Percentiles rank a stretch among this genome's conserved stretches.
phyloP scores from a whole-genome alignment of 2,329 filamentous ascomycete genomes.

The Venturia carpophila region DNA sequence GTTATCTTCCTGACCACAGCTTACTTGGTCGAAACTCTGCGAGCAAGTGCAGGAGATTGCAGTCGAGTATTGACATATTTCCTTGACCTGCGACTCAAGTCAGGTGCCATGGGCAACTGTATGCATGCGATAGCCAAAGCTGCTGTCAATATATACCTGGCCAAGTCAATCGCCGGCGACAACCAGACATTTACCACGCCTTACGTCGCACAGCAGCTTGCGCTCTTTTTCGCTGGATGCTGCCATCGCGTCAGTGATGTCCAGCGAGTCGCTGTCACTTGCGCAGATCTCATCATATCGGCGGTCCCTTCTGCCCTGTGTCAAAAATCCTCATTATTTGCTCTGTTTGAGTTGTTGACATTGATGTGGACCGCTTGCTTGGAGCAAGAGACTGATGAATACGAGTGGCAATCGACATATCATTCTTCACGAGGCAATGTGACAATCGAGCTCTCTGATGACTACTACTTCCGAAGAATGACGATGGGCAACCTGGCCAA shows the following conservation, averaged over 20 bases:
- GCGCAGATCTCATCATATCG: conserved; percentile 76
- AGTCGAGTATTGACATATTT: conserved; percentile 88
- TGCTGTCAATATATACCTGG: conserved; percentile 71
- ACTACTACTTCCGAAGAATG: conserved; percentile 70
- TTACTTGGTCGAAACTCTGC: conserved; percentile 78
- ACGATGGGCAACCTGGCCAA: conserved; percentile 73
- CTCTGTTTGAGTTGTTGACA: conserved; percentile 81
- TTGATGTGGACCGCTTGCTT: conserved; percentile 94
- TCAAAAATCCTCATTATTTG: conserved; percentile 83
- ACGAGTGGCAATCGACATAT: conserved; percentile 77
- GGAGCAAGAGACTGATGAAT: conserved; percentile 89
- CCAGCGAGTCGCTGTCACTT: conserved; percentile 74
- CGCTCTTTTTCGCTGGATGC: conserved; percentile 75
- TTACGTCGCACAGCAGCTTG: conserved; percentile 82
- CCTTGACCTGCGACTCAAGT: conserved; percentile 74
- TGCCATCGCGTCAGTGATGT: conserved; percentile 91
- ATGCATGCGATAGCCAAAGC: conserved; percentile 57
- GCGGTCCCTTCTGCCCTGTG: conserved; percentile 85
- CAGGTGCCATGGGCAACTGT: conserved; percentile 52
- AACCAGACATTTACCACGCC: conserved; percentile 79
- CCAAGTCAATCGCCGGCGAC: conserved; percentile 62
- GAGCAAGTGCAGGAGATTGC: conserved; percentile 80
- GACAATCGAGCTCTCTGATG: conserved; percentile 84
- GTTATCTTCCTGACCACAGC: conserved; percentile 87
- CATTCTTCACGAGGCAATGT: conserved; percentile 70